Evolutionary conservation across 129 eudicot species (phyloP), one percentile per base, ranked within the genome.

Genomic region (Oenanthe sinensis): DNA sequence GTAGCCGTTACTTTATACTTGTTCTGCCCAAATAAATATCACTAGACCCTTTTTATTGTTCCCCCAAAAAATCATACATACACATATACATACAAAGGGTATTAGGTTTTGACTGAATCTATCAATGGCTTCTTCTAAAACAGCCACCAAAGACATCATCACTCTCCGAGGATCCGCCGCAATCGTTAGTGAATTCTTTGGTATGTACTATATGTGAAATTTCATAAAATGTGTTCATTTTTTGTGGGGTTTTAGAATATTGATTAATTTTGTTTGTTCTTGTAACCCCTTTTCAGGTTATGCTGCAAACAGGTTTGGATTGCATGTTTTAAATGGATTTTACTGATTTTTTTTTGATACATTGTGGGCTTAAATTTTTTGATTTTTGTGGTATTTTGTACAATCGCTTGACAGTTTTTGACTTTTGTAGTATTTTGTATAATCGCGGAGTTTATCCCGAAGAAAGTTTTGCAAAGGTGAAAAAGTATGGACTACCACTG

Each of bases 81-180:
- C 22, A 58, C 13, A 47, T 3, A 9, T 47, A 47, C 16, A 52
- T 0, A 58, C 4, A 19, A 60, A 60, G n/a, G 15, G 3, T 60
- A 60, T 33, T 60, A 60, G 68, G 68, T n/a, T 60, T n/a, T 50
- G 2, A 16, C 20, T 17, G 8, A 4, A 20, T 22, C 28, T n/a
- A 20, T 60, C 68, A 12, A 74, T 93, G 98, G 98, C 97, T 85
- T 91, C 97, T 82, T 91, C 97, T 43, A 91, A 71, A 85, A 82
- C 92, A 28, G 87, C 81, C 11, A 83, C 90, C 44, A 93, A 93
- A 76, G 97, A 93, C 81, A 91, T 93, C 47, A 93, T 93, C 84
- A 93, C 98, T 74, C 97, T 93, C 77, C 95, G 93, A 52, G 98
- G 97, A 58, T 93, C 98, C 48, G 87, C 98, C 46, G 98, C 98